Evolutionary conservation across 768 basidiomycete genomes (phyloP).

Genomic region (Cyclocybe aegerita): DNA sequence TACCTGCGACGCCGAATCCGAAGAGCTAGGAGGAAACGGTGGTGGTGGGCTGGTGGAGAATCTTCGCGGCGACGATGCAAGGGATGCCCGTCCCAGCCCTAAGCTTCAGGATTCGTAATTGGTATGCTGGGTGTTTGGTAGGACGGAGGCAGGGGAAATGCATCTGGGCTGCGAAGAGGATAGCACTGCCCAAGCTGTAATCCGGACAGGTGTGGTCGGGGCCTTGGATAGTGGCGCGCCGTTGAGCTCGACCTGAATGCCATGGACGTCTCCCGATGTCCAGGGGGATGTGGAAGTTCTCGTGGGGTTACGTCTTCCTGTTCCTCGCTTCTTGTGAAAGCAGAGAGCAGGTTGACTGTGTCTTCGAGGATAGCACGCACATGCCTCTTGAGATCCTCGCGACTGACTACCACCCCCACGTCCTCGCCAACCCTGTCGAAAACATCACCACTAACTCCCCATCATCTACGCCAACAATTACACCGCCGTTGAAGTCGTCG

Average conservation of each 20-base stretch:
- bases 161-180: conserved; percentile 58
- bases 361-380: conserved; percentile 47
- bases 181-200: conserved; percentile 83
- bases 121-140: conserved; percentile 5
- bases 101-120: conserved; percentile 60
- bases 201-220: conserved; percentile 78
- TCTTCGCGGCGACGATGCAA: conserved; percentile 61
- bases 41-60: conserved; percentile 26
- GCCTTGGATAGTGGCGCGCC: conserved; percentile 62
- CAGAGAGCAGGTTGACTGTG: conserved; percentile 52
- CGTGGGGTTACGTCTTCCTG: conserved; percentile 72
- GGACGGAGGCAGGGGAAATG: conserved; percentile 53
- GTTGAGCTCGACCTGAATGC: conserved; percentile 57
- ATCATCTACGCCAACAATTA: conserved; percentile 13
- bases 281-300: conserved; percentile 53
- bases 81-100: conserved; percentile 84
- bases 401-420: conserved; percentile 74
- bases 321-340: conserved; percentile 44
- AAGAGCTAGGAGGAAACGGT: conserved; percentile 27
- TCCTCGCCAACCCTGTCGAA: conserved; percentile 60
- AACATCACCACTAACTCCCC: conserved; percentile 60
- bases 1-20: conserved; percentile 33
- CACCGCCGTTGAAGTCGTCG: conserved; percentile 51
- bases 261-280: conserved; percentile 1
- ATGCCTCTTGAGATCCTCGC: conserved; percentile 62